phyloP scores from a whole-genome alignment of 2,329 filamentous ascomycete genomes.

The Monosporascus sp. region DNA sequence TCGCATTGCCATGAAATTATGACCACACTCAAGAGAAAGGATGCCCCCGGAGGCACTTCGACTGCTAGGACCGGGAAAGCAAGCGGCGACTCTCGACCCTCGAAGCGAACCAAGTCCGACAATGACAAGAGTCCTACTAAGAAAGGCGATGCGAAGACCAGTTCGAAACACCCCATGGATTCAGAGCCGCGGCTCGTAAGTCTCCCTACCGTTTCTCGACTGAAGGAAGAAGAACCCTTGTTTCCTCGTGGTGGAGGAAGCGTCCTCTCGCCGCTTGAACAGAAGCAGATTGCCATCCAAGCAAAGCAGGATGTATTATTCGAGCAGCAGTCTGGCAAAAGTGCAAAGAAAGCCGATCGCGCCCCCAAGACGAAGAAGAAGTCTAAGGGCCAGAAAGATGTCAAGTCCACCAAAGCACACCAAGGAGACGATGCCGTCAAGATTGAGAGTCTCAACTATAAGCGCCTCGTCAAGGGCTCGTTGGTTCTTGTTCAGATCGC shows the following conservation, averaged over 20 bases:
- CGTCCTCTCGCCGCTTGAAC: slow-evolving; percentile 84
- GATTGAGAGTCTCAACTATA: slow-evolving; percentile 84
- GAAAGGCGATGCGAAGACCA: slow-evolving; percentile 24
- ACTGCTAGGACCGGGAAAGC: slow-evolving; percentile 44
- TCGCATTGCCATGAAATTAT: slow-evolving; percentile 32
- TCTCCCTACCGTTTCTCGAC: slow-evolving; percentile 35
- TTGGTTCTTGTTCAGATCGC: slow-evolving; percentile 82
- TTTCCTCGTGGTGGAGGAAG: slow-evolving; percentile 92
- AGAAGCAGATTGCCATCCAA: slow-evolving; percentile 93
- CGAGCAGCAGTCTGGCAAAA: slow-evolving; percentile 64
- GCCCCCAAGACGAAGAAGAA: slow-evolving; percentile 50
- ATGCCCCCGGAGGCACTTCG: slow-evolving; percentile 46
- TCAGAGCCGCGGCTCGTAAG: slow-evolving; percentile 20
- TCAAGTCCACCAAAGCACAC: slow-evolving; percentile 45
- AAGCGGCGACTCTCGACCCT: slow-evolving; percentile 39
- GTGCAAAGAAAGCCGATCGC: slow-evolving; percentile 37
- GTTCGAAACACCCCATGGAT: slow-evolving; percentile 16
- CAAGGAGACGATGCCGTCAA: slow-evolving; percentile 56
- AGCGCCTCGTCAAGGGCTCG: slow-evolving; percentile 81
- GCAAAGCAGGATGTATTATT: slow-evolving; percentile 88
- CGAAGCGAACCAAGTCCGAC: slow-evolving; percentile 40
- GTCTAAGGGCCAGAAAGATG: slow-evolving; percentile 48
- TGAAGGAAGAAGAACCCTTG: slow-evolving; percentile 76
- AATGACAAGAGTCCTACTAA: slow-evolving; percentile 28
- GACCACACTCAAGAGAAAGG: slow-evolving; percentile 54